Conservation (phyloP, 495 filamentous ascomycete genomes). For the Endocarpon pusillum region DNA sequence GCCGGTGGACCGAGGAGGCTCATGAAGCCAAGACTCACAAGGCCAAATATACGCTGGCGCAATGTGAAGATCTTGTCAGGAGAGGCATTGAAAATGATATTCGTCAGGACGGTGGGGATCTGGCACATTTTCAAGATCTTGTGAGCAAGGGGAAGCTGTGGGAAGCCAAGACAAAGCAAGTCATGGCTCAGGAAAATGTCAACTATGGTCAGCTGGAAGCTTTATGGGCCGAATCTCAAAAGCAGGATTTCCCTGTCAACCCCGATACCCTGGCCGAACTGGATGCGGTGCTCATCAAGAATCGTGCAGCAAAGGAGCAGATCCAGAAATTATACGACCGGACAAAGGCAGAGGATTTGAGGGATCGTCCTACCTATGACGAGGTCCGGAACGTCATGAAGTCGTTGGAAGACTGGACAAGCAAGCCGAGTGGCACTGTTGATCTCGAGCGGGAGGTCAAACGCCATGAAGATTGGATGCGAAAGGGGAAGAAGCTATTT, state of each 20-base stretch:
- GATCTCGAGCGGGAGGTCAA: constrained; percentile 93
- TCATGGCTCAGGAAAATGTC: constrained; percentile 75
- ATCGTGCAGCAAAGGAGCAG: constrained; percentile 81
- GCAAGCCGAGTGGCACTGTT: constrained; percentile 75
- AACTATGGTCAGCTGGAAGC: constrained; percentile 93
- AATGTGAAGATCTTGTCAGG: constrained; percentile 62
- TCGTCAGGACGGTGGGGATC: constrained; percentile 56
- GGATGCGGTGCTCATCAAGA: constrained; percentile 87
- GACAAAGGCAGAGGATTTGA: constrained; percentile 54
- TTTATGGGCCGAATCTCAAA: constrained; percentile 54
- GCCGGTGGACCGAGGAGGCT: constrained; percentile 77
- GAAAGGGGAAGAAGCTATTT: constrained; percentile 93
- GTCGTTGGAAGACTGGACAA: constrained; percentile 69
- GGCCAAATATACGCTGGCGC: constrained; percentile 42
- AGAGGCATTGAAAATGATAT: constrained; percentile 61
- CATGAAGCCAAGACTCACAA: constrained; percentile 40
- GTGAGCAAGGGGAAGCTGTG: constrained; percentile 61
- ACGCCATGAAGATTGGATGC: constrained; percentile 98
- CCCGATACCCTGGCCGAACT: constrained; percentile 64
- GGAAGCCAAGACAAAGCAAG: constrained; percentile 85
- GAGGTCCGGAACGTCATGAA: constrained; percentile 84
- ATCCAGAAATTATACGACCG: constrained; percentile 65
- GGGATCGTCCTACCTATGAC: constrained; percentile 71
- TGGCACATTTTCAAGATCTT: constrained; percentile 59
- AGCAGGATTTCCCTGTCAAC: constrained; percentile 63